A percentile compares a stretch with the other conserved stretches of the same genome.
Conservation (phyloP, 139 green algal species). For the Micractinium conductrix region DNA sequence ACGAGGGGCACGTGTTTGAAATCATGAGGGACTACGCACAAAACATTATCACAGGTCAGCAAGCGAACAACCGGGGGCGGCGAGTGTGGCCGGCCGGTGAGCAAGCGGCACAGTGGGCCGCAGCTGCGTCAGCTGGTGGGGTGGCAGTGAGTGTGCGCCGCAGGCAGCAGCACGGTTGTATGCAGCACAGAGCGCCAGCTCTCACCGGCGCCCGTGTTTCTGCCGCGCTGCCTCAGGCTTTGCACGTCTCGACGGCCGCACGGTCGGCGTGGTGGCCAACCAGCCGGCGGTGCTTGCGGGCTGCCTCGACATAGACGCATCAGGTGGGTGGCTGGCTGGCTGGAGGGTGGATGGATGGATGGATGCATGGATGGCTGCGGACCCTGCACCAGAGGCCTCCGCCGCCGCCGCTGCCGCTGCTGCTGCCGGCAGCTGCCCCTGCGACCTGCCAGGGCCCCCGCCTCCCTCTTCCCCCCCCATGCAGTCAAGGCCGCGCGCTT, state of each 20-base stretch:
- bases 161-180: too few relatives aligned
- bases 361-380: not conserved
- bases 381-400: not conserved
- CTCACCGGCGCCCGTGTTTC: too few relatives aligned
- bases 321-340: slow-evolving; percentile 21
- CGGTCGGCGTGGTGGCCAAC: slow-evolving; percentile 77
- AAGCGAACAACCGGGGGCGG: too few relatives aligned
- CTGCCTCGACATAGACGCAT: slow-evolving; percentile 78
- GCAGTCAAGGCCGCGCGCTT: slow-evolving; percentile 60
- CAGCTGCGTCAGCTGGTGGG: too few relatives aligned
- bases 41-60: slow-evolving; percentile 71
- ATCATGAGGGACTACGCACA: slow-evolving; percentile 61
- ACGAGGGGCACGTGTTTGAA: slow-evolving; percentile 72
- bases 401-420: not conserved
- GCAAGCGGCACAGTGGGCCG: too few relatives aligned
- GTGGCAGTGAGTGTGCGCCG: too few relatives aligned
- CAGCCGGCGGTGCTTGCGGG: slow-evolving; percentile 70
- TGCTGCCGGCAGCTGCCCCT: not conserved
- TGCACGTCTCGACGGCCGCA: slow-evolving; percentile 61
- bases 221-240: slow-evolving; percentile 68
- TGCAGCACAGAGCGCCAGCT: not conserved
- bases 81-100: too few relatives aligned
- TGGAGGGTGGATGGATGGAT: not conserved
- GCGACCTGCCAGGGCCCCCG: not conserved
- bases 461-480: not conserved